Base-by-base conservation (phyloP, 2,329 filamentous ascomycete species). In the Penicillium sp. region DNA sequence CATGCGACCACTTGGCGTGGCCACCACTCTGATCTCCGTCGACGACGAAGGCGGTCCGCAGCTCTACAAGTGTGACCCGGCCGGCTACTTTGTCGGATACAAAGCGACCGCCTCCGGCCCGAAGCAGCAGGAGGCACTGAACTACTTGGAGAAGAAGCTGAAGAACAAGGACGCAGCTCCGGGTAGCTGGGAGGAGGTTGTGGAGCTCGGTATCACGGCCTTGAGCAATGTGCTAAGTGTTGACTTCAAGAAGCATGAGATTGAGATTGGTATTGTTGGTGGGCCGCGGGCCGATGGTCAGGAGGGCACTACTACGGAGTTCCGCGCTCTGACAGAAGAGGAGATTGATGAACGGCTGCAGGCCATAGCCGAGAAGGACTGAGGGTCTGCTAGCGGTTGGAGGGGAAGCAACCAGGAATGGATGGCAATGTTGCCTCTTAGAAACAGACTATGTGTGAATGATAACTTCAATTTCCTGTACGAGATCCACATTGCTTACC, bases 161-260 rank as follows among this genome's bases (percentile, higher is more conserved):
- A 95, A 96, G 79, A 96, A 95, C 84, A 96, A 96, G 84, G 91
- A 97, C 66, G 80, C 81, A 64, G 93, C 92, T 30, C 87, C 93
- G 50, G 93, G 93, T 54, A 85, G 78, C 67, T 99, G 93, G 93
- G 89, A 95, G 73, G 93, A 99, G 53, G 93, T 99, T 41, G 92
- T 99, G 41, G 93, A 99, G 79, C 80, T 97, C 64, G 93, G 89
- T 51, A 99, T 99, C 72, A 88, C 89, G 37, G 92, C 93, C 6
- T 77, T 99, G 72, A 95, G 91, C 81, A 95, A 88, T 30, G 91
- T 99, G 53, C 80, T 99, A 58, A 96, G 92, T 74, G 95, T 97
- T 72, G 93, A 99, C 72, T 99, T 99, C 80, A 99, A 99, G 83
- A 97, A 97, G 80, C 88, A 88, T 63, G 93, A 99, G 79, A 86